Base-by-base conservation (phyloP, 148 eudicot species). In the Drosera capensis region DNA sequence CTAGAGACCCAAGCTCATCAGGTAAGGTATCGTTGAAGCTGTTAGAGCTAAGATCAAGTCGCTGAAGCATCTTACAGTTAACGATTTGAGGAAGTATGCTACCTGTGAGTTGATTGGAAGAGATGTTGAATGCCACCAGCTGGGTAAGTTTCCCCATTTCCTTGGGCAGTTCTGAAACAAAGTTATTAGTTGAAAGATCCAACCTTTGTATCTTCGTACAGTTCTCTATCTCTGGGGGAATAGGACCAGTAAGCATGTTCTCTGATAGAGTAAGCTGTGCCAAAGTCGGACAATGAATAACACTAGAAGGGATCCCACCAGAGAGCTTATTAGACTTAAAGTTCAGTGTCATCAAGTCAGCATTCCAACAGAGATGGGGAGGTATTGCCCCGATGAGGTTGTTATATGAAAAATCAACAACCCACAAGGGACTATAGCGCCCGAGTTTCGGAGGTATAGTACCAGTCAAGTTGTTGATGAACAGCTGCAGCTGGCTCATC, bases 1-100 rank as follows among this genome's bases (percentile, higher is more conserved):
- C 51, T 55, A 90, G 85, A 44, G 46, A 64, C 17, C 99, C 99
- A 15, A 90, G 51, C 62, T 84, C 85, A 49, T 45, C 49, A 0
- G 95, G 94, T 17, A 90, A 60, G 23, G 45, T 49, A 42, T 61
- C 82, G 5, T 44, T 50, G 54, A 90, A 85, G 29, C 66, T 50
- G 51, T 90, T 90, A 36, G 52, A 59, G 65, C 99, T 78, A 39
- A 90, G 75, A 67, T 90, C 99, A 37, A 90, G 93, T 40, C 95
- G 77, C 55, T 84, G 99, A 58, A 90, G 82, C 64, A 54, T 64
- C 72, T 70, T 84, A 73, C 99, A 90, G 55, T 62, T 71, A 20
- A 63, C 58, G 43, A 90, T 79, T 39, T 79, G 80, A 15, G 39
- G 50, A 23, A 95, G 95, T 35, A 90, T 62, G 31, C 22, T 25